A percentile compares a stretch with the other conserved stretches of the same genome.
Conservation (phyloP, 2,329 filamentous ascomycete species). For the Periconia macrospinosa region DNA sequence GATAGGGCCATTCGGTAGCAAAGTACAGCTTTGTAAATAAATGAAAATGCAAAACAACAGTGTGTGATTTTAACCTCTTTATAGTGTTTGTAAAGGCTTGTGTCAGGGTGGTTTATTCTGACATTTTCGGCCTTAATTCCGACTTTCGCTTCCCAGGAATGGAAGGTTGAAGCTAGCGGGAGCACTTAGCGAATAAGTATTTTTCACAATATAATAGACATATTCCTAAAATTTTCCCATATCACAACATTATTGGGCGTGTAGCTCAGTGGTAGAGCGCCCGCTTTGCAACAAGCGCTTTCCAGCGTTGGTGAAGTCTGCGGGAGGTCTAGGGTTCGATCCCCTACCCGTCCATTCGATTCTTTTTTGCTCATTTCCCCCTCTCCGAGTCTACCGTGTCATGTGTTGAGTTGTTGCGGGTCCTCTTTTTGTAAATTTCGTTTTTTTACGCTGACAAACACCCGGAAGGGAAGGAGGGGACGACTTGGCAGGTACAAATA, state of each 20-base stretch:
- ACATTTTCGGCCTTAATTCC: no score
- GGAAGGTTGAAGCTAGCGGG: no score
- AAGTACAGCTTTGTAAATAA: no score
- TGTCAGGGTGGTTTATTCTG: no score
- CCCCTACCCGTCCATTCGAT: slow-evolving; percentile 25
- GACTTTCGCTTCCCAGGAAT: no score
- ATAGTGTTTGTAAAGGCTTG: no score
- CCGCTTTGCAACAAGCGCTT: slow-evolving; percentile 37
- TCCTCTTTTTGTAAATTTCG: background rate
- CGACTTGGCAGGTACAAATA: background rate
- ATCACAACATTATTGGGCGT: slow-evolving; percentile 19
- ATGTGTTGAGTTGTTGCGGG: background rate
- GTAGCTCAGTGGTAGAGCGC: slow-evolving; percentile 45
- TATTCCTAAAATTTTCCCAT: background rate
- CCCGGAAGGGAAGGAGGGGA: background rate
- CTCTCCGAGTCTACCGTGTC: background rate
- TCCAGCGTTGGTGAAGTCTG: slow-evolving; percentile 6
- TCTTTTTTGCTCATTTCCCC: slow-evolving; percentile 1
- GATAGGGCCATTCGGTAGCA: no score
- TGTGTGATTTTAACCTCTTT: no score
- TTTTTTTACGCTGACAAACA: background rate
- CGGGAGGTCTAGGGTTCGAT: slow-evolving; percentile 41
- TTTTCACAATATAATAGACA: no score
- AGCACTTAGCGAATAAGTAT: no score
- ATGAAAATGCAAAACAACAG: no score